These are phyloP conservation scores for Anthoceros angustus DNA, from an alignment of 225 moss, liverwort and hornwort species.

Conservation along the genomic window DNA sequence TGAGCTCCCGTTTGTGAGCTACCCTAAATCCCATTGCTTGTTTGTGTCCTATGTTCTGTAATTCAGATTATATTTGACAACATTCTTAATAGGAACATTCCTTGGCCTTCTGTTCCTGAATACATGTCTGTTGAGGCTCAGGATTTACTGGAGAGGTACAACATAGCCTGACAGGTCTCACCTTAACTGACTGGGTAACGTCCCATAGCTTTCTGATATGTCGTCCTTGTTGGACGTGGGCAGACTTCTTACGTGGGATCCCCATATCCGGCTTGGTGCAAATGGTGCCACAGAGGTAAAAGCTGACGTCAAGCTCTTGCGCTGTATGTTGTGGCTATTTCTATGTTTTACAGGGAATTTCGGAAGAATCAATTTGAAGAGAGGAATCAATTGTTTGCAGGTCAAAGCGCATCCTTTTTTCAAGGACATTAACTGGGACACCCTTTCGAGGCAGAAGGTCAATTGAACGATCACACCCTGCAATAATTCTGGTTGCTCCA, in stretches of 20 bases:
- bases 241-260: constrained; percentile 89
- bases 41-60: too few species aligned
- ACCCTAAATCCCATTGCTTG: too few species aligned
- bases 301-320: neutral
- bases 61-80: constrained; percentile 94
- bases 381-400: constrained; percentile 18
- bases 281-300: constrained; percentile 77
- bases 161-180: neutral
- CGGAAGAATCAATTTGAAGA: neutral
- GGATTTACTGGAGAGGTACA: constrained; percentile 76
- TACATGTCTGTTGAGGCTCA: constrained; percentile 75
- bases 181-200: neutral
- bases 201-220: neutral
- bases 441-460: constrained; percentile 84
- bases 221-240: neutral
- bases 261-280: constrained; percentile 80
- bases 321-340: neutral
- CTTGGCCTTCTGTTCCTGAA: constrained; percentile 74
- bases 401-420: constrained; percentile 92
- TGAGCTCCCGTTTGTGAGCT: too few species aligned
- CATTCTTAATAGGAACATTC: constrained; percentile 88
- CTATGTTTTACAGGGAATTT: neutral
- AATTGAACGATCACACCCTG: neutral
- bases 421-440: constrained; percentile 91
- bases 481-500: neutral